Percentiles rank a stretch among this genome's conserved stretches.
Conservation (phyloP, 768 basidiomycete species). For the Phaeotremella skinneri region DNA sequence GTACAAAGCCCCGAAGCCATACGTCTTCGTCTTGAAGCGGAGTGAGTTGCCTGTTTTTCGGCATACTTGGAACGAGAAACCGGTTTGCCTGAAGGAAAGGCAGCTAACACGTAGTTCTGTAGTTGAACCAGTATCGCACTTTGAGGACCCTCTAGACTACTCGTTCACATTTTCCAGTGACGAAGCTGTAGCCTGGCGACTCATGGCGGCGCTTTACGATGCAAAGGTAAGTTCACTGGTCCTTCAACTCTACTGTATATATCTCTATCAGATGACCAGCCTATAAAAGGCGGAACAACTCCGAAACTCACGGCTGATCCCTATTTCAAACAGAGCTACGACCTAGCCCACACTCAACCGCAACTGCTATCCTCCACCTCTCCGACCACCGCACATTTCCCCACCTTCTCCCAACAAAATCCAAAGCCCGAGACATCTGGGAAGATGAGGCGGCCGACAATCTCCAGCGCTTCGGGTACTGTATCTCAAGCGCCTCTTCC, state of each 20-base stretch:
- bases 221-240: conserved; percentile 35
- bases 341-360: conserved; percentile 2
- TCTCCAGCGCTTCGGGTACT: background rate
- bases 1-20: conserved; percentile 79
- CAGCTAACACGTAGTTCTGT: background rate
- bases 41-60: conserved; percentile 22
- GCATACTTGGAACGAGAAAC: background rate
- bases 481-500: background rate
- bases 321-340: background rate
- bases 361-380: conserved; percentile 11
- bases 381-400: background rate
- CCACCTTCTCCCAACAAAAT: background rate
- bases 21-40: conserved; percentile 78
- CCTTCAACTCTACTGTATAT: background rate
- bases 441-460: background rate
- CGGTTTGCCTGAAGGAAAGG: background rate
- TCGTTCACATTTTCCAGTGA: conserved; percentile 79
- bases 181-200: conserved; percentile 43
- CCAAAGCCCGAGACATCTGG: background rate
- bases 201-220: conserved; percentile 42
- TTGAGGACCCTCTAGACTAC: conserved; percentile 85
- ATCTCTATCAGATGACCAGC: background rate
- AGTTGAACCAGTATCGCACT: conserved; percentile 61
- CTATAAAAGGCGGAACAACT: too few relatives aligned
- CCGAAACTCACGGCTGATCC: too few relatives aligned